Evolutionary conservation across 148 eudicot genomes (phyloP).

Genomic region (Salicornia ramosissima): DNA sequence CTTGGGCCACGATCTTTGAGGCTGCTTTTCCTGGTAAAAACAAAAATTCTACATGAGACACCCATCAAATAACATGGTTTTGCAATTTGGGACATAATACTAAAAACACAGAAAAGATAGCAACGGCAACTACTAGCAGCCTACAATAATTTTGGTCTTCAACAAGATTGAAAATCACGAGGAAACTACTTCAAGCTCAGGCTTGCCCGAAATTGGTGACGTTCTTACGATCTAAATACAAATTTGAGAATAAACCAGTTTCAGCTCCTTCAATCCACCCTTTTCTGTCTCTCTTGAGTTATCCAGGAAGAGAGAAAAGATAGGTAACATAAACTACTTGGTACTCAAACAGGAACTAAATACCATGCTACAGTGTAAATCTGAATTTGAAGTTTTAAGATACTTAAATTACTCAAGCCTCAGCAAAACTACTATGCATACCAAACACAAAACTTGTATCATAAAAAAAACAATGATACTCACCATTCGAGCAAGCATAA

Average conservation of each 20-base stretch:
- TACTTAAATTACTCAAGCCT: not conserved
- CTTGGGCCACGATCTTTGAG: slow-evolving; percentile 89
- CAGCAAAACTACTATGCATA: not conserved
- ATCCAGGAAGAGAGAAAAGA: not conserved
- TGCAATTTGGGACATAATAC: not conserved
- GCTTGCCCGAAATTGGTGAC: no score
- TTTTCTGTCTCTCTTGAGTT: not conserved
- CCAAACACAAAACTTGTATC: not conserved
- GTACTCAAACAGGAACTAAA: no score
- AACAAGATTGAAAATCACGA: no score
- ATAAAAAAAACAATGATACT: slow-evolving; percentile 20
- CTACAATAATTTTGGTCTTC: no score
- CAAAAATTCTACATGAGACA: not conserved
- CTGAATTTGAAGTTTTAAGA: not conserved
- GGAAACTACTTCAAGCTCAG: no score
- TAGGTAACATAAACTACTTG: not conserved
- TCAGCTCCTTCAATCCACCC: not conserved
- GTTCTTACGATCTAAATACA: no score
- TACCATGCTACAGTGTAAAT: not conserved
- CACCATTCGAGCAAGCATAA: slow-evolving; percentile 86
- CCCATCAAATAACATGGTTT: no score
- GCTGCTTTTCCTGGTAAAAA: slow-evolving; percentile 64
- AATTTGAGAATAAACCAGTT: not conserved
- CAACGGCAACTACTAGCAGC: no score
- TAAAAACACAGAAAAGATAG: not conserved